These are phyloP conservation scores for Starmerella apis DNA, from an alignment of 805 yeast species.

Conservation along the genomic window DNA sequence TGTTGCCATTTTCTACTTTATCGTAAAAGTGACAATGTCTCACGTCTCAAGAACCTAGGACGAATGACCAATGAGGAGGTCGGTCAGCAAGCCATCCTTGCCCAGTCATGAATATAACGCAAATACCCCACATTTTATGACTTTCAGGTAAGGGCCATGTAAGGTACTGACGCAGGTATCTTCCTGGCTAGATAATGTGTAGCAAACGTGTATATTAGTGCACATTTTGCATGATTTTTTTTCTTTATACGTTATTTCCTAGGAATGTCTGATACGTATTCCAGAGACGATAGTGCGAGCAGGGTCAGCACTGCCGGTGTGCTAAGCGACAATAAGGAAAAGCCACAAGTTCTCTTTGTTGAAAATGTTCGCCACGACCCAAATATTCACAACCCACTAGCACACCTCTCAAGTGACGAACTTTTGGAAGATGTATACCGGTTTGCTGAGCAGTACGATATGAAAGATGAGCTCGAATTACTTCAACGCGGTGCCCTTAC, in stretches of 20 bases:
- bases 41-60: too few relatives aligned
- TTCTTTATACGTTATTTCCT: background rate
- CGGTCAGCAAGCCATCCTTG: too few relatives aligned
- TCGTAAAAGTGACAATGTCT: too few relatives aligned
- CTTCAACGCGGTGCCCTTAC: constrained; percentile 42
- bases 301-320: background rate
- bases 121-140: background rate
- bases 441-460: constrained; percentile 15
- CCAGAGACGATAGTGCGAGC: constrained; percentile 3
- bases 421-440: constrained; percentile 15
- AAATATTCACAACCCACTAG: constrained; percentile 12
- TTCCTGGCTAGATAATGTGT: background rate
- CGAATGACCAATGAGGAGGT: background rate
- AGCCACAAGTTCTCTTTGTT: background rate
- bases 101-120: background rate
- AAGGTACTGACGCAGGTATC: background rate
- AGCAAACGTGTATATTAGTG: background rate
- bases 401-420: constrained; percentile 12
- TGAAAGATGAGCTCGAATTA: constrained; percentile 24
- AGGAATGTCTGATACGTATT: background rate
- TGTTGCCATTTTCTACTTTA: too few relatives aligned
- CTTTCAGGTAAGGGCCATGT: background rate
- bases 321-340: constrained; percentile 1
- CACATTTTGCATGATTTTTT: background rate
- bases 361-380: constrained; percentile 8